Conservation (phyloP, 2,329 filamentous ascomycete species). For the Colletotrichum echinochloae region DNA sequence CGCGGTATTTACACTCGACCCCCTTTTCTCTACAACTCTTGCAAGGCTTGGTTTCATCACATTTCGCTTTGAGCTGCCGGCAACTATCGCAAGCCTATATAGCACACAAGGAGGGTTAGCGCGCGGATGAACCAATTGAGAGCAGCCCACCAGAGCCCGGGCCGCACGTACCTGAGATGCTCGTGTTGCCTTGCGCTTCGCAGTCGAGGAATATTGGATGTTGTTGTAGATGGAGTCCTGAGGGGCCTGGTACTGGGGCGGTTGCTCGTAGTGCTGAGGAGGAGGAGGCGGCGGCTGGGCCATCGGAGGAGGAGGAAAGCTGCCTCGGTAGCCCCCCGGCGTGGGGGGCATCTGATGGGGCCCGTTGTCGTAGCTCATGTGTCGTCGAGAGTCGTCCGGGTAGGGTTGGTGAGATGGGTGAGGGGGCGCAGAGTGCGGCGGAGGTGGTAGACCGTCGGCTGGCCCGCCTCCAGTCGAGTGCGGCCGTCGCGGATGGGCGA, state of each 20-base stretch:
- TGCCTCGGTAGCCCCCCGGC: constrained; percentile 56
- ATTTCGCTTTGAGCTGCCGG: constrained; percentile 88
- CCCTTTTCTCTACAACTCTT: constrained; percentile 91
- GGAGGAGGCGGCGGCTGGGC: constrained; percentile 49
- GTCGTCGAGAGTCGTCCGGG: constrained; percentile 61
- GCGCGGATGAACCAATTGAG: constrained; percentile 15
- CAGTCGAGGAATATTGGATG: constrained; percentile 58
- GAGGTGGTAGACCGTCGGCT: constrained; percentile 52
- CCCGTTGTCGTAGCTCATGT: constrained; percentile 65
- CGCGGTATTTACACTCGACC: constrained; percentile 86
- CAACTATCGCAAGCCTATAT: constrained; percentile 96
- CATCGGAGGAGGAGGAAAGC: constrained; percentile 55
- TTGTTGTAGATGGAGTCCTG: constrained; percentile 53
- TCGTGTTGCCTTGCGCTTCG: constrained; percentile 73
- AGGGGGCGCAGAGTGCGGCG: constrained; percentile 48
- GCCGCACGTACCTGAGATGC: constrained; percentile 68
- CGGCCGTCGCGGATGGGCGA: constrained; percentile 61
- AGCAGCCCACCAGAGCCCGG: background rate
- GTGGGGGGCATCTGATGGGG: constrained; percentile 57
- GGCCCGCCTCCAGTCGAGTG: constrained; percentile 60
- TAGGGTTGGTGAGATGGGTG: constrained; percentile 51
- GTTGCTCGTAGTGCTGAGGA: constrained; percentile 48
- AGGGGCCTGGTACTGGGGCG: constrained; percentile 47
- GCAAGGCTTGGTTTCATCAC: constrained; percentile 85
- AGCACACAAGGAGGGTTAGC: constrained; percentile 17